Evolutionary conservation across 2,329 filamentous ascomycete species (phyloP), one percentile per base, ranked within the genome.

Genomic region (Penicillium sp.): DNA sequence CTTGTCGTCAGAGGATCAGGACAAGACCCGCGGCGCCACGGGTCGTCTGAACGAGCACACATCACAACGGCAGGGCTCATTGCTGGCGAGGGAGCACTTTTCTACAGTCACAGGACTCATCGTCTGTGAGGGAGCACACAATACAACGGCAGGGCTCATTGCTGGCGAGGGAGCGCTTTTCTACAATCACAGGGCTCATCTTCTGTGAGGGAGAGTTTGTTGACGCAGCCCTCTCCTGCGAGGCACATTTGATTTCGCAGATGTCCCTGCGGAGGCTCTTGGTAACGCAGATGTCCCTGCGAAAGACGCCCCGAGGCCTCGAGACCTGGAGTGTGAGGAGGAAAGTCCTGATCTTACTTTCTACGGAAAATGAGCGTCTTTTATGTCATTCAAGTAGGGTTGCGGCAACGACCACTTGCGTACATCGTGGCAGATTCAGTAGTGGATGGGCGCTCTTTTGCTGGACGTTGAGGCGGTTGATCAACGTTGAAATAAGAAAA

Each of bases 151-250:
- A 34, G 31, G 31, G 31, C 31, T 34, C 31, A 34, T n/a, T 14
- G 31, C 31, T 34, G 31, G n/a, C 11, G 31, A 34, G 31, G 31
- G 31, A 34, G 31, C 31, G 6, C 31, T 14, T 6, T 14, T 16
- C 10, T 28, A 28, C 24, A 28, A 28, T 5, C 5, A 33, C 31
- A 33, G 31, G 31, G 14, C 9, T 33, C 31, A 33, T 36, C 4
- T 7, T 33, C 31, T 33, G 31, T 33, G 14, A 33, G 31, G 31
- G 31, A 33, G 31, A 33, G 31, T 33, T 33, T 49, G 50, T 59
- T n/a, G 52, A 62, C 40, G 49, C 37, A 11, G 46, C 34, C 10
- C n/a, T 19, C 34, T 9, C 6, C 31, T 33, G 31, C 31, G 31
- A 33, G 13, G 31, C 6, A 33, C 31, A 8, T 10, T 33, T 33